Base-by-base conservation (phyloP, 768 basidiomycete genomes). In the Suillus plorans region DNA sequence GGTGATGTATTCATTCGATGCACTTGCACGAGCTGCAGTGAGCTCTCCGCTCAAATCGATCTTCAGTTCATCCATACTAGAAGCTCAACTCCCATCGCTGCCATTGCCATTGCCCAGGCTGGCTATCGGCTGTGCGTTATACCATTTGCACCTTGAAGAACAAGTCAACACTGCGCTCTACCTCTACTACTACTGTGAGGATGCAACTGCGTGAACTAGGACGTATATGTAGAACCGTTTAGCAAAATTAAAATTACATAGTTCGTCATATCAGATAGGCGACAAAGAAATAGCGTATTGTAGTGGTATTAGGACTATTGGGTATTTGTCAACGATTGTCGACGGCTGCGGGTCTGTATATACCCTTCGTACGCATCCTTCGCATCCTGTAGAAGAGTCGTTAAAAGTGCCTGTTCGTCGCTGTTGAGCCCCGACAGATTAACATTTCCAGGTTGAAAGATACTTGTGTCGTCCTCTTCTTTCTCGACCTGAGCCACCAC, bases 401-500 rank as follows among this genome's bases (percentile, higher is more conserved):
- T 20, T 62, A 69, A 55, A 6, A 72, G 66, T 0, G 1, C 5
- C 42, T 25, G n/a, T 4, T 72, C 69, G 9, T 10, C 37, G n/a
- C 66, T 55, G 6, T 6, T 59, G 16, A 72, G 60, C n/a, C 49
- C 20, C 5, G 49, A n/a, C 4, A 10, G 37, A 25, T 72, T 69
- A 7, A 65, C 65, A 18, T 68, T 13, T 25, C 63, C 61, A 31
- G 37, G 31, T 44, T 64, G 7, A 65, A 74, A 53, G 52, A 62
- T 47, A 18, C 52, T 44, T 5, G 12, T 31, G 13, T 57, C 18
- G n/a, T 20, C 31, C 10, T 8, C 44, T 4, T 63, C 47, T 22
- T 61, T 69, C 20, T 62, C 16, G 60, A 73, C 67, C 64, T 73
- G 68, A 0, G 60, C 3, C 25, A 73, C 18, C 36, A 73, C 73